Evolutionary conservation across 305 asterid species (phyloP), one percentile per base, ranked within the genome.

Genomic region (Fraxinus baroniana): DNA sequence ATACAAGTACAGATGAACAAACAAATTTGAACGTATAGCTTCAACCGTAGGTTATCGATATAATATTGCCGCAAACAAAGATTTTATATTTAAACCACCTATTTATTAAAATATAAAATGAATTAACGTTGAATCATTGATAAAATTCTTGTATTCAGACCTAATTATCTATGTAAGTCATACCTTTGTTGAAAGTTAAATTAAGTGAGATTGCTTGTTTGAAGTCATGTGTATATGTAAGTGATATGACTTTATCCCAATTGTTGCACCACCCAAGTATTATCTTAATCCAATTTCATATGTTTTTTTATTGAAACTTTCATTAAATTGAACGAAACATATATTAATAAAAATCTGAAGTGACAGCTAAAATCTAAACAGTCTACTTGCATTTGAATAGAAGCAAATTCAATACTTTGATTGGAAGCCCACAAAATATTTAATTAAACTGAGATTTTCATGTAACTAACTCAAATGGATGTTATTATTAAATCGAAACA

Each of bases 401-500:
- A 32, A 76, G 35, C 8, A 35, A 66, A 83, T 0, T 74, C 57
- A 30, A 6, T 20, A 5, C 9, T 22, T 30, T 18, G 44, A 74
- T 41, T 15, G 37, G 66, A 62, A 78, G 28, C 81, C 33, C 57
- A 46, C 33, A 66, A 22, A 74, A 17, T 73, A 62, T 73, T 13
- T 66, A 35, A 15, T 8, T 1, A 83, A 73, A 85, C 64, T 81
- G 78, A 82, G 85, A 89, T 84, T 81, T 82, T 52, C 24, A 80
- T 72, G 68, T 62, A 77, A 83, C 78, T 79, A 87, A 36, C 74
- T 60, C 90, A 83, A 85, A 82, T 81, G 39, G 83, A 24, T n/a
- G 73, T 73, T 80, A 78, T 10, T 41, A 41, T 33, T 74, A 76
- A 62, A 85, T 33, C 68, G 78, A 80, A 86, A 87, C 32, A 76